phyloP scores from a whole-genome alignment of 2,329 filamentous ascomycete species.

The Botrytis squamosa region DNA sequence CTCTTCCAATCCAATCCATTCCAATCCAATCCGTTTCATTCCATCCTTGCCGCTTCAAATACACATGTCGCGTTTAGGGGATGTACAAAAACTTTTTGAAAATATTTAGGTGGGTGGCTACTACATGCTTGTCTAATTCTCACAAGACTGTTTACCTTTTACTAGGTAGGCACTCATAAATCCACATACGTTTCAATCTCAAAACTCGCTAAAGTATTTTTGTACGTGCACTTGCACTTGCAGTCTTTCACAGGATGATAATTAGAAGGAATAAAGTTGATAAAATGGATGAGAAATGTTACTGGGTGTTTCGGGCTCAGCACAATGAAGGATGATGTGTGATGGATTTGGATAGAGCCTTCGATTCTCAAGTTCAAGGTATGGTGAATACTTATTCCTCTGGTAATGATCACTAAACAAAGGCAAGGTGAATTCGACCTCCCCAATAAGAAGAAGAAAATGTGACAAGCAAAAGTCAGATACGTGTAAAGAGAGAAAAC shows the following conservation, averaged over 20 bases:
- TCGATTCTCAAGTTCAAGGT: background rate
- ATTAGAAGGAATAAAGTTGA: background rate
- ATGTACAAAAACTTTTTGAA: background rate
- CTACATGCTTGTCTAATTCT: background rate
- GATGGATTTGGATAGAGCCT: background rate
- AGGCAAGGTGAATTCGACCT: background rate
- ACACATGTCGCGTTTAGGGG: background rate
- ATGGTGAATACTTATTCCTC: background rate
- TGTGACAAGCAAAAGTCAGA: background rate
- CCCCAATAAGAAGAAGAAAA: background rate
- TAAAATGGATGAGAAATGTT: accelerated
- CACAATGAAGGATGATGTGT: background rate
- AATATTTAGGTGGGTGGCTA: background rate
- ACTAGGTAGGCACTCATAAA: background rate
- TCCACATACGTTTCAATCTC: background rate
- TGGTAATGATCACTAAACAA: background rate
- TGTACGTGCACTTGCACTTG: background rate
- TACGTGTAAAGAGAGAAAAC: background rate
- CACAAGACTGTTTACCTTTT: background rate
- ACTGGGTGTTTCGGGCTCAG: background rate
- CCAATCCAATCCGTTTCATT: too few relatives aligned
- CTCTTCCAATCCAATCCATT: background rate
- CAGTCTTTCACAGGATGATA: background rate
- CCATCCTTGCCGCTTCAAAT: background rate
- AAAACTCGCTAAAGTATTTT: background rate